Base-by-base conservation (phyloP, 148 eudicot genomes). In the Fagopyrum esculentum region DNA sequence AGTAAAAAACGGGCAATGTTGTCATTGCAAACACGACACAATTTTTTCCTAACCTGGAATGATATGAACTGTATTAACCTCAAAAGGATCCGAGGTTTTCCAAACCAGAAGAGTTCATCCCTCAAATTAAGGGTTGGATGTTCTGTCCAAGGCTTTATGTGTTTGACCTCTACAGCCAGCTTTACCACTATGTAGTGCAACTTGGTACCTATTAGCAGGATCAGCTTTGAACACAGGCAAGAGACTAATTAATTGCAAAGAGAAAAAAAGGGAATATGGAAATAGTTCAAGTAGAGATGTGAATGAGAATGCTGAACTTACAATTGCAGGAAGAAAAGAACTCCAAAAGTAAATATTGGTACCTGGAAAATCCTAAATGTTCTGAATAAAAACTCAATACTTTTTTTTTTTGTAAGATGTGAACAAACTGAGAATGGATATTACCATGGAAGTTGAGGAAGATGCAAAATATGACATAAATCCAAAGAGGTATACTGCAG, bases 401-500 rank as follows among this genome's bases (percentile, higher is more conserved):
- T 22, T 22, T 22, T 22, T 22, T 22, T 35, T 35, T 35, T 35
- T 35, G 40, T 35, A 35, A 35, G 40, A 35, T 9, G 15, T 49
- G 61, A 43, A 15, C 5, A 55, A 10, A 43, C n/a, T 56, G 60
- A 11, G 26, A 43, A 61, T 22, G 75, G n/a, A 72, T 48, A 48
- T 80, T 89, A 92, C 97, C 97, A 79, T 92, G 97, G 79, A 89
- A 89, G 73, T 84, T 89, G 44, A 92, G 88, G 83, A 88, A 77
- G 73, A 84, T 78, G 82, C 90, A 89, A 15, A 77, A 70, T 75
- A 89, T 84, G 16, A 87, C 88, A 78, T 85, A 92, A 76, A 87
- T 82, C 97, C 97, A 92, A 49, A 92, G 94, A 22, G 97, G 94
- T 29, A 88, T 56, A 78, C 97, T 89, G 92, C 85, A 88, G 73